Evolutionary conservation across 306 rosid species (phyloP).

Genomic region (Rubus idaeus): DNA sequence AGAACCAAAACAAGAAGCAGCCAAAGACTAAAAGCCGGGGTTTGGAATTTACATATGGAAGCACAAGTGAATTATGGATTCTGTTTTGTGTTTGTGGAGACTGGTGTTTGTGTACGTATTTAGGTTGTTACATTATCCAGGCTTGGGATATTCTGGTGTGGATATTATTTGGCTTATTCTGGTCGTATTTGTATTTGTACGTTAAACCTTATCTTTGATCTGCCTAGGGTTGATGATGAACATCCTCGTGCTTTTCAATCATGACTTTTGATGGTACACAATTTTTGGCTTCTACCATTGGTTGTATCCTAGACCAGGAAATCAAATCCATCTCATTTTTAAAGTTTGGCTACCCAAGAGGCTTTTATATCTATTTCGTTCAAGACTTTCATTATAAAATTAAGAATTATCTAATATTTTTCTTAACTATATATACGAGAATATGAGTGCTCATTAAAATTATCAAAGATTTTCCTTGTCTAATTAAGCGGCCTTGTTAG

Average conservation of each 20-base stretch:
- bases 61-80: not conserved
- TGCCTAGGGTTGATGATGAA: not conserved
- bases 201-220: not conserved
- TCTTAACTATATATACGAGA: too few relatives aligned
- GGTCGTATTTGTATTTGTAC: not conserved
- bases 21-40: conserved; percentile 28
- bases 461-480: too few relatives aligned
- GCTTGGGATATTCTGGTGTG: not conserved
- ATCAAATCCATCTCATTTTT: too few relatives aligned
- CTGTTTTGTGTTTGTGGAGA: not conserved
- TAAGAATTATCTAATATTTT: too few relatives aligned
- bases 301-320: too few relatives aligned
- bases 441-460: too few relatives aligned
- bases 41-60: conserved; percentile 24
- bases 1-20: not conserved
- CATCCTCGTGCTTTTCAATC: not conserved
- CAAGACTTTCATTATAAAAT: too few relatives aligned
- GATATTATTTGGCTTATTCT: not conserved
- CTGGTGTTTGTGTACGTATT: not conserved
- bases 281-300: not conserved
- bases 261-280: not conserved
- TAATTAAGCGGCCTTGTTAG: too few relatives aligned
- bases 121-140: not conserved
- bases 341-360: too few relatives aligned
- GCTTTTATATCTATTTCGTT: too few relatives aligned